These are phyloP conservation scores for Podaxis sp. DNA, from an alignment of 768 basidiomycete species.

Conservation along the genomic window DNA sequence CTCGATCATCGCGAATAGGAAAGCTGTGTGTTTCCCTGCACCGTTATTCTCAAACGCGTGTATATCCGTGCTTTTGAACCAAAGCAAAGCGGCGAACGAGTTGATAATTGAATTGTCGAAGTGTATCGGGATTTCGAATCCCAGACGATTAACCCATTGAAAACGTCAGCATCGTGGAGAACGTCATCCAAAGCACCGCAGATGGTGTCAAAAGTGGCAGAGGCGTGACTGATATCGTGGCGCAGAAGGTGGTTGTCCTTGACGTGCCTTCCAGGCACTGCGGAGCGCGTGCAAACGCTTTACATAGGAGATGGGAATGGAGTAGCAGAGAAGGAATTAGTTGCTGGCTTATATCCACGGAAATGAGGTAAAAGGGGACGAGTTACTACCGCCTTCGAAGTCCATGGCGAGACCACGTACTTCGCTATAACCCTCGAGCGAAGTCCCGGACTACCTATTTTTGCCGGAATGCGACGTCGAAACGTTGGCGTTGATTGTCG, in stretches of 20 bases:
- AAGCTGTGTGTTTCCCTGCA: slow-evolving; percentile 47
- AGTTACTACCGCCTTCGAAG: slow-evolving; percentile 23
- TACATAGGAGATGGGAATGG: slow-evolving; percentile 59
- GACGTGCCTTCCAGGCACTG: slow-evolving; percentile 51
- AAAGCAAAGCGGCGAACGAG: slow-evolving; percentile 90
- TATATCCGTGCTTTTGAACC: background rate
- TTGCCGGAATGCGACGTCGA: slow-evolving; percentile 68
- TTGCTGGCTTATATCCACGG: slow-evolving; percentile 46
- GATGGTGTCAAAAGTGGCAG: slow-evolving; percentile 71
- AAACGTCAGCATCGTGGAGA: slow-evolving; percentile 84
- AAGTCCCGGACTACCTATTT: slow-evolving; percentile 62
- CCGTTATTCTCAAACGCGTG: background rate
- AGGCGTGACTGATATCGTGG: slow-evolving; percentile 23
- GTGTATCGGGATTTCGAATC: slow-evolving; percentile 82
- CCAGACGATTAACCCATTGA: slow-evolving; percentile 91
- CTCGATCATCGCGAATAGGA: slow-evolving; percentile 94
- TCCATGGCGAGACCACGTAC: slow-evolving; percentile 20
- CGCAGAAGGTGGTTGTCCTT: slow-evolving; percentile 72
- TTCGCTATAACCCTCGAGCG: slow-evolving; percentile 74
- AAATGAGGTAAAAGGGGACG: slow-evolving; percentile 56
- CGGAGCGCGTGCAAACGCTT: slow-evolving; percentile 56
- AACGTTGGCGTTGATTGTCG: slow-evolving; percentile 43
- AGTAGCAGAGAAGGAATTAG: slow-evolving; percentile 6
- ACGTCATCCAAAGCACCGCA: slow-evolving; percentile 85
- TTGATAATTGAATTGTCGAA: slow-evolving; percentile 95